phyloP scores from a whole-genome alignment of 1,284 basidiomycete genomes.

The Ceratobasidium sp. region DNA sequence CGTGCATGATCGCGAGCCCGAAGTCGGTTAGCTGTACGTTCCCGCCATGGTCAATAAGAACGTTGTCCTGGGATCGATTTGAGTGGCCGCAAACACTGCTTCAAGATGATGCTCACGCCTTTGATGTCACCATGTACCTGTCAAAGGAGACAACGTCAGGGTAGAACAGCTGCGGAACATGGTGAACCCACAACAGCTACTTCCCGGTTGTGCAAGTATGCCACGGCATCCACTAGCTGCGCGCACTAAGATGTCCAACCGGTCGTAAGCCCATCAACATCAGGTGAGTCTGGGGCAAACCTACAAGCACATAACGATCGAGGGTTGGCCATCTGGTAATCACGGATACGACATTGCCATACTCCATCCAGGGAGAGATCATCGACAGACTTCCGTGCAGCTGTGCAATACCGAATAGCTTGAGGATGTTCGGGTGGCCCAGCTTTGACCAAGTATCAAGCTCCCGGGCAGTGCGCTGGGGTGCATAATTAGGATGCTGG shows the following conservation, averaged over 20 bases:
- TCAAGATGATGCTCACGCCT: neutral
- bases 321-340: neutral
- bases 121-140: constrained; percentile 13
- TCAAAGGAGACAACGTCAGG: neutral
- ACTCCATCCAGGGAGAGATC: constrained; percentile 7
- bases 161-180: neutral
- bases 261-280: no score
- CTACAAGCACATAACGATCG: neutral
- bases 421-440: constrained; percentile 1
- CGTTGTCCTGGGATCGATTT: neutral
- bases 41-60: neutral
- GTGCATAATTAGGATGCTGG: no score
- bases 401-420: neutral
- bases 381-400: neutral
- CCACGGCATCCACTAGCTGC: neutral
- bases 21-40: neutral
- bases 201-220: neutral
- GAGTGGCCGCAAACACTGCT: neutral
- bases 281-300: neutral
- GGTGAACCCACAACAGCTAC: neutral
- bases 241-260: neutral
- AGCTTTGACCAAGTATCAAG: constrained; percentile 2
- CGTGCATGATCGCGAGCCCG: neutral
- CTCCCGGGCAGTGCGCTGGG: constrained; percentile 8
- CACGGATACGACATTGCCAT: neutral